A percentile compares a stretch with the other conserved stretches of the same genome.
These are phyloP conservation scores for Fusarium sp. DNA, from an alignment of 2,329 filamentous ascomycete species.

Conservation along the genomic window DNA sequence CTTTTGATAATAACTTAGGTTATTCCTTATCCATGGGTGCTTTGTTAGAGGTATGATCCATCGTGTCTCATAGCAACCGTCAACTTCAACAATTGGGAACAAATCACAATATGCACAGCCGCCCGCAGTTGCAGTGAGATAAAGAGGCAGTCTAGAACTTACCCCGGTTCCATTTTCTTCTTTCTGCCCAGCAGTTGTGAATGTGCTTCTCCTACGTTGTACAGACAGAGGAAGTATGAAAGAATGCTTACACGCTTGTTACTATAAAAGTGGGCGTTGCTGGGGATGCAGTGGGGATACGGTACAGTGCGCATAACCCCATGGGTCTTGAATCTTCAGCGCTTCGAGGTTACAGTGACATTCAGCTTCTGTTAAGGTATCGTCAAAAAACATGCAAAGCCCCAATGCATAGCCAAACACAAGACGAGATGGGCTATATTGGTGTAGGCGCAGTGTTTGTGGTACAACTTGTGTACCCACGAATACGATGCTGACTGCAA, in stretches of 20 bases:
- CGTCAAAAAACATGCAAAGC: constrained; percentile 10
- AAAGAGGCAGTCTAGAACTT: neutral
- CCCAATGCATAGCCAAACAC: constrained; percentile 15
- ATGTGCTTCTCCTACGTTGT: neutral
- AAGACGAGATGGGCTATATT: constrained; percentile 1
- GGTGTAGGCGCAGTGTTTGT: constrained; percentile 25
- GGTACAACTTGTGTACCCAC: constrained; percentile 21
- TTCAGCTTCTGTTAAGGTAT: neutral
- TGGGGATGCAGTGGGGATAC: constrained; percentile 12
- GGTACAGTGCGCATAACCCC: constrained; percentile 18
- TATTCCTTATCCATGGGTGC: neutral
- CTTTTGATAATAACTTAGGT: neutral
- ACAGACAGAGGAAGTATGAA: neutral
- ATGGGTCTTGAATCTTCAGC: neutral
- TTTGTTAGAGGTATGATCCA: neutral
- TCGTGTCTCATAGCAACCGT: neutral
- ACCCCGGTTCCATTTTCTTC: neutral
- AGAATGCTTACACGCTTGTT: neutral
- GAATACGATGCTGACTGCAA: constrained; percentile 37
- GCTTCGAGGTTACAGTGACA: neutral
- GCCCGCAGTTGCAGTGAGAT: neutral
- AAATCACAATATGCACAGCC: neutral
- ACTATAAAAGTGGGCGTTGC: constrained; percentile 16
- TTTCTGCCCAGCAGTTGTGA: neutral
- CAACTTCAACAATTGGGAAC: neutral